Evolutionary conservation across 2,329 filamentous ascomycete genomes (phyloP), one percentile per base, ranked within the genome.

Genomic region (Aspergillus pseudoterreus): DNA sequence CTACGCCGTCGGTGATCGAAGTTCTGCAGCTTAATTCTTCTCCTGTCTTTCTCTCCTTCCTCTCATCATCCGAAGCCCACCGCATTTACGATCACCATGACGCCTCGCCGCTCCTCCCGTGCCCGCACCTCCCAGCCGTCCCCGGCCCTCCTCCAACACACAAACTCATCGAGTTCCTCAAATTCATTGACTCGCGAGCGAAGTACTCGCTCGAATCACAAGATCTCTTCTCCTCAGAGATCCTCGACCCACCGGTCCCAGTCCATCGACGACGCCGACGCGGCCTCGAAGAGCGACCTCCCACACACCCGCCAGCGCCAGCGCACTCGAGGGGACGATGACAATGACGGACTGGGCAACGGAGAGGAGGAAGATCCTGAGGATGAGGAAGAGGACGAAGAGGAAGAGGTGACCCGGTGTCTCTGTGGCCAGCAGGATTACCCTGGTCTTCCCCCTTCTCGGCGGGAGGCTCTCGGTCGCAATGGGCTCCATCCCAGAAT

Each of bases 391-490:
- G 88, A 90, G 53, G 82, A 78, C 24, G 88, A 88, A 65, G 90
- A 96, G 70, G 92, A 96, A 66, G 94, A 97, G 76, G 85, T 94
- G 50, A 96, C 96, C 66, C 85, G 94, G 61, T 99, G 94, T 75
- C 86, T 99, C 58, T 99, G 94, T 74, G 92, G 91, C 62, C 86
- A 88, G 63, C 90, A 95, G 66, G 94, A 99, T 52, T 97, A 97
- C 73, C 94, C 94, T 19, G 94, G 94, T 49, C 88, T 81, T 54
- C 82, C 82, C 50, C 74, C 72, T 51, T 73, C 85, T 63, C 82
- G 87, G 52, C 82, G 82, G 55, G 70, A 68, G 63, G 71, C 72
- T 66, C 66, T 70, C 51, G 80, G 82, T 62, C 81, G 85, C 58
- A 77, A 79, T 49, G 77, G 79, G 57, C 68, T 73, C 48, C 80